These are phyloP conservation scores for Cystofilobasidium capitatum DNA, from an alignment of 768 basidiomycete genomes.

Conservation along the genomic window DNA sequence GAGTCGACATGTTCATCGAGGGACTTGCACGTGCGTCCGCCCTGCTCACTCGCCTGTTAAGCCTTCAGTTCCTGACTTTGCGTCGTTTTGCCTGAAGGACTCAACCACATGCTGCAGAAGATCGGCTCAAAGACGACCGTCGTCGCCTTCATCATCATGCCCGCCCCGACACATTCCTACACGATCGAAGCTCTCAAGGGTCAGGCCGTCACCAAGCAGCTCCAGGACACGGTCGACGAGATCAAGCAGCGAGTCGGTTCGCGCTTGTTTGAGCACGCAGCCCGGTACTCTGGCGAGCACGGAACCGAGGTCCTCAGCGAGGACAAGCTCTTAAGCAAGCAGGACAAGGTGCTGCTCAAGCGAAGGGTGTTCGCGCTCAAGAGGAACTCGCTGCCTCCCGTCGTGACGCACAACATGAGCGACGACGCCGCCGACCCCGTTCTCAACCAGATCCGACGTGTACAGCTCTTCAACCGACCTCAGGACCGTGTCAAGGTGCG, in stretches of 20 bases:
- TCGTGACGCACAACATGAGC: constrained; percentile 98
- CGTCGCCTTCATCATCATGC: constrained; percentile 99
- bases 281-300: constrained; percentile 78
- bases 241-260: constrained; percentile 88
- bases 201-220: constrained; percentile 93
- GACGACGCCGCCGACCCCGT: constrained; percentile 89
- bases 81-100: constrained; percentile 35
- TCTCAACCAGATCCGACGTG: constrained; percentile 78
- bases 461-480: constrained; percentile 82
- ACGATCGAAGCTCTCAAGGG: constrained; percentile 95
- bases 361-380: constrained; percentile 93
- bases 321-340: constrained; percentile 68
- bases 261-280: constrained; percentile 86
- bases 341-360: constrained; percentile 90
- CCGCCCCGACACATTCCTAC: constrained; percentile 89
- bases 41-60: constrained; percentile 8
- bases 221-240: constrained; percentile 89
- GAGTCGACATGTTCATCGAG: constrained; percentile 99
- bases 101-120: constrained; percentile 57
- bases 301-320: constrained; percentile 62
- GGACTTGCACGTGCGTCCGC: constrained; percentile 61
- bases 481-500: constrained; percentile 81
- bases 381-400: constrained; percentile 83
- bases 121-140: constrained; percentile 67
- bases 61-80: constrained; percentile 10